Conservation (phyloP, 179 eudicot species). For the Silene noctiflora region DNA sequence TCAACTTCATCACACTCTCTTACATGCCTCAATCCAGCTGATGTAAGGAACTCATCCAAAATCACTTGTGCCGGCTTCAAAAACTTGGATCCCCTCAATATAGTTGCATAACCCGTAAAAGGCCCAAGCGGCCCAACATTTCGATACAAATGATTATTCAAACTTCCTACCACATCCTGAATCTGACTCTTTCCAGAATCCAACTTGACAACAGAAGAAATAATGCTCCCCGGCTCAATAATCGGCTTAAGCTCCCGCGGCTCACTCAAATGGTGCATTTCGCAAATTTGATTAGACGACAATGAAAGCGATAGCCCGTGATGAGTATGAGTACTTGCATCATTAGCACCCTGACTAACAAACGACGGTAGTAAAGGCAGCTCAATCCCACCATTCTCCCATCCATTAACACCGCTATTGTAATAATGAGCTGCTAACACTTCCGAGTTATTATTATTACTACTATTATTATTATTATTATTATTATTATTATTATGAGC, state of each 20-base stretch:
- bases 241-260: conserved; percentile 23
- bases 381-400: conserved; percentile 21
- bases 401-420: conserved; percentile 8
- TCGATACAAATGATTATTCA: conserved; percentile 16
- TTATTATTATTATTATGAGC: background rate
- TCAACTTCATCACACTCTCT: conserved; percentile 17
- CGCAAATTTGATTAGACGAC: conserved; percentile 21
- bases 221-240: conserved; percentile 12
- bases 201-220: conserved; percentile 20
- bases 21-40: conserved; percentile 20
- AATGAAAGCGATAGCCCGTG: conserved; percentile 28
- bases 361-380: conserved; percentile 26
- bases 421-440: background rate
- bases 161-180: conserved; percentile 22
- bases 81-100: conserved; percentile 54
- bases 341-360: conserved; percentile 11
- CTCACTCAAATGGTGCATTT: conserved; percentile 1
- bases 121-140: conserved; percentile 69
- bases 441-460: background rate
- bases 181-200: background rate
- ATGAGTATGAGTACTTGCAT: background rate
- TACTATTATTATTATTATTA: background rate
- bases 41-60: conserved; percentile 45
- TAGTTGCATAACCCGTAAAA: conserved; percentile 70
- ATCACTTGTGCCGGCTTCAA: conserved; percentile 64